phyloP scores from a whole-genome alignment of 805 yeast species.

The Kodamaea nitidulidarum region DNA sequence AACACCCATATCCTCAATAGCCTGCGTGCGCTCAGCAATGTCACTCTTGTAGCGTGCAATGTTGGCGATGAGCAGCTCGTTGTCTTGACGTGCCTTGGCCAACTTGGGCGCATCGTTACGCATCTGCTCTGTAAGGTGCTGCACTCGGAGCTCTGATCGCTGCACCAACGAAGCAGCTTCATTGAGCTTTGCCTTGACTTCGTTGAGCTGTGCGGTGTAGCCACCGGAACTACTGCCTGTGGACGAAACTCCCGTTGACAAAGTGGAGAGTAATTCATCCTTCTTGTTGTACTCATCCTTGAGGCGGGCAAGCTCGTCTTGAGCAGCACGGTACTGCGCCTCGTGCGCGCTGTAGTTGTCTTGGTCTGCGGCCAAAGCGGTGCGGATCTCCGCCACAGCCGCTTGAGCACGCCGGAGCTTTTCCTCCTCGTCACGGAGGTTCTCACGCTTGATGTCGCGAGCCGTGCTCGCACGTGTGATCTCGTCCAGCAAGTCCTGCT shows the following conservation, averaged over 20 bases:
- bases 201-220: slow-evolving; percentile 65
- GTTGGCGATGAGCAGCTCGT: slow-evolving; percentile 36
- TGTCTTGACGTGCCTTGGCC: slow-evolving; percentile 49
- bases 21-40: slow-evolving; percentile 33
- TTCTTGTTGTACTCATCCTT: slow-evolving; percentile 51
- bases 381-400: slow-evolving; percentile 31
- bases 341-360: slow-evolving; percentile 41
- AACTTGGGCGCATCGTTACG: slow-evolving; percentile 46
- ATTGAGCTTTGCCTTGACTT: slow-evolving; percentile 53
- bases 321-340: slow-evolving; percentile 41
- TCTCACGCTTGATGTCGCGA: slow-evolving; percentile 53
- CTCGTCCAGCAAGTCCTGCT: slow-evolving; percentile 55
- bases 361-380: slow-evolving; percentile 30
- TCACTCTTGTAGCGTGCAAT: slow-evolving; percentile 41
- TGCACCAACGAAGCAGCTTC: slow-evolving; percentile 53
- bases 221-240: slow-evolving; percentile 83
- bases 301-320: slow-evolving; percentile 39
- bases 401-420: slow-evolving; percentile 30
- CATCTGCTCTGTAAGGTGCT: slow-evolving; percentile 53
- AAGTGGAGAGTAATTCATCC: slow-evolving; percentile 75
- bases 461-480: slow-evolving; percentile 67
- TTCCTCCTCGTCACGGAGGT: slow-evolving; percentile 48
- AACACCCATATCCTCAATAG: slow-evolving; percentile 36
- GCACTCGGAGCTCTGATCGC: slow-evolving; percentile 54
- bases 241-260: slow-evolving; percentile 86